Evolutionary conservation across 192 early-diverging fungal species (phyloP).

Genomic region (Umbelopsis sp.): DNA sequence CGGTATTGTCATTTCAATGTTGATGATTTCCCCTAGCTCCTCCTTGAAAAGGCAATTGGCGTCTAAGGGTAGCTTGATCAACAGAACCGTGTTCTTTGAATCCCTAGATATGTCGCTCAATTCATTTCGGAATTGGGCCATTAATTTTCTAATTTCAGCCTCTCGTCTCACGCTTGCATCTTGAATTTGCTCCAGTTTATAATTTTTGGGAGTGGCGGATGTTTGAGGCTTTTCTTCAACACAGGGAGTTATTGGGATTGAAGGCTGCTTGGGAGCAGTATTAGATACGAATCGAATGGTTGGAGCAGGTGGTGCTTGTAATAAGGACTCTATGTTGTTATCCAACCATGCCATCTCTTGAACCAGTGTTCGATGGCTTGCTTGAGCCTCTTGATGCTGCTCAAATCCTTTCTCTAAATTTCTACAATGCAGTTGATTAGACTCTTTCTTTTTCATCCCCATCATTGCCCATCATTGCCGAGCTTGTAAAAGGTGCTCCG

Average conservation of each 20-base stretch:
- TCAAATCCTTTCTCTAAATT: constrained; percentile 64
- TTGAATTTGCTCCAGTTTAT: constrained; percentile 9
- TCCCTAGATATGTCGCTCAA: not conserved
- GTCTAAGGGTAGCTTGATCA: constrained; percentile 19
- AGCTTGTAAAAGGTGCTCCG: not conserved
- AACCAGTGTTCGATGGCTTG: constrained; percentile 35
- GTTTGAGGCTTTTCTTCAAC: not conserved
- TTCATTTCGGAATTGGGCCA: constrained; percentile 26
- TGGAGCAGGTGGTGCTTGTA: constrained; percentile 59
- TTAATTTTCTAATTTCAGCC: constrained; percentile 21
- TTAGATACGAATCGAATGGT: constrained; percentile 33
- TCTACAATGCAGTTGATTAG: constrained; percentile 31
- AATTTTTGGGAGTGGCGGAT: not conserved
- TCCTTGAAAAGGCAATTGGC: constrained; percentile 13
- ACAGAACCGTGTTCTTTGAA: not conserved
- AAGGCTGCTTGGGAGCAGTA: not conserved
- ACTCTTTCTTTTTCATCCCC: not conserved
- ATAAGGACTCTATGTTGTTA: constrained; percentile 58
- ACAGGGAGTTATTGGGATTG: constrained; percentile 10
- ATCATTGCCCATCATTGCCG: not conserved
- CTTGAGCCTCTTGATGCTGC: constrained; percentile 34
- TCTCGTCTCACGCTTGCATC: constrained; percentile 18
- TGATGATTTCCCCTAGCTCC: constrained; percentile 22
- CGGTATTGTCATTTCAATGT: constrained; percentile 37
- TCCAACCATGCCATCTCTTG: constrained; percentile 62